Conservation (phyloP, 106 monocot genomes). For the Ottelia alismoides region DNA sequence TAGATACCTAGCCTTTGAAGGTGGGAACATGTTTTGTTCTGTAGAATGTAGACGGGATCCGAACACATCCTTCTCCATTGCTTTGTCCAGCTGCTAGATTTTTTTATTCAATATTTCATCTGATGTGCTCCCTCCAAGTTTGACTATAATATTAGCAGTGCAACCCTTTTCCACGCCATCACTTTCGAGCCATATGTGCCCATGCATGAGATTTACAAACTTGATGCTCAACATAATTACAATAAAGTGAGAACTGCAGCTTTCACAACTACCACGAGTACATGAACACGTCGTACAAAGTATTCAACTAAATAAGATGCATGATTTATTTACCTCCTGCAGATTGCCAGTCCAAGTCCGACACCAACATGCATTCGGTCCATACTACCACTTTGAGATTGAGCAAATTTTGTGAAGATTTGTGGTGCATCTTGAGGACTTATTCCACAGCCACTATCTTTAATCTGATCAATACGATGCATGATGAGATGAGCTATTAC, state of each 20-base stretch:
- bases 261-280: too few relatives aligned
- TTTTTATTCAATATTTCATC: neutral
- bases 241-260: too few relatives aligned
- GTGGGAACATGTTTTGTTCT: too few relatives aligned
- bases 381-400: conserved; percentile 31
- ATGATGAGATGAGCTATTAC: too few relatives aligned
- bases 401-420: conserved; percentile 71
- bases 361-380: conserved; percentile 40
- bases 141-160: conserved; percentile 58
- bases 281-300: too few relatives aligned
- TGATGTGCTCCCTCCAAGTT: conserved; percentile 45
- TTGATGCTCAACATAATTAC: too few relatives aligned
- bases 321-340: conserved; percentile 54
- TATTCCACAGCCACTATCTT: conserved; percentile 87
- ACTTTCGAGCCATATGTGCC: conserved; percentile 89
- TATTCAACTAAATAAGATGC: too few relatives aligned
- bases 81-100: too few relatives aligned
- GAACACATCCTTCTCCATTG: too few relatives aligned
- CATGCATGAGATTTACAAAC: conserved; percentile 77
- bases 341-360: conserved; percentile 89
- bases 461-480: too few relatives aligned
- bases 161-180: conserved; percentile 88
- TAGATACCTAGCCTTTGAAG: too few relatives aligned
- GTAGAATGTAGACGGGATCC: too few relatives aligned
- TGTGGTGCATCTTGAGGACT: conserved; percentile 68